A percentile compares a stretch with the other conserved stretches of the same genome.
phyloP scores from a whole-genome alignment of 805 yeast species.

The Cyberlindnera sargentensis region DNA sequence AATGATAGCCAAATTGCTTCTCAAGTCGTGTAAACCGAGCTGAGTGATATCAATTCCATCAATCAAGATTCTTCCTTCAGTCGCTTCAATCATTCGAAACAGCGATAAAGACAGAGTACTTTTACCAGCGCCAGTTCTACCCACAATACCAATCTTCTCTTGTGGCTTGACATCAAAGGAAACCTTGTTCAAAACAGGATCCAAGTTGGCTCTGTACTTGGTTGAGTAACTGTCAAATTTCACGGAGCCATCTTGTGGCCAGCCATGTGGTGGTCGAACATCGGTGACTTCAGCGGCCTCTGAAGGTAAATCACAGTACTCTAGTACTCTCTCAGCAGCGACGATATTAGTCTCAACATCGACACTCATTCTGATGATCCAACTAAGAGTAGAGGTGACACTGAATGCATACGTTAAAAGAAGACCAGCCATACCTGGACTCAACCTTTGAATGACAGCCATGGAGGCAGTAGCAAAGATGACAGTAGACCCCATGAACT shows the following conservation, averaged over 20 bases:
- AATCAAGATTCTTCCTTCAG: constrained; percentile 60
- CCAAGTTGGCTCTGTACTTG: constrained; percentile 75
- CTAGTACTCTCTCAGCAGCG: constrained; percentile 90
- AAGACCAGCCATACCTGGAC: constrained; percentile 77
- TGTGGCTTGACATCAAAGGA: constrained; percentile 54
- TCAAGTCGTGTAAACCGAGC: constrained; percentile 71
- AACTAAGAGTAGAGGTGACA: constrained; percentile 86
- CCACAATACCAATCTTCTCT: constrained; percentile 93
- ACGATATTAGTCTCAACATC: constrained; percentile 97
- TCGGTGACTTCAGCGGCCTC: constrained; percentile 62
- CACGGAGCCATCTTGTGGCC: constrained; percentile 73
- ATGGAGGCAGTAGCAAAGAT: constrained; percentile 83
- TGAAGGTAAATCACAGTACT: constrained; percentile 66
- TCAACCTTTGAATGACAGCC: constrained; percentile 50
- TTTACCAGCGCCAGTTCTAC: constrained; percentile 96
- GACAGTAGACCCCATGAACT: constrained; percentile 82
- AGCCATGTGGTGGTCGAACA: constrained; percentile 51
- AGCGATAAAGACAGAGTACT: constrained; percentile 78
- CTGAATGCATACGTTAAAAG: constrained; percentile 90
- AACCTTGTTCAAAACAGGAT: constrained; percentile 67
- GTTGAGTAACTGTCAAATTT: constrained; percentile 71
- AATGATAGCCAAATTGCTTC: constrained; percentile 73
- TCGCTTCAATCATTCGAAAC: constrained; percentile 77
- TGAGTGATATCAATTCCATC: constrained; percentile 61
- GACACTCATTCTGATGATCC: constrained; percentile 98